phyloP scores from a whole-genome alignment of 2,329 filamentous ascomycete species.

The Colletotrichum sublineola region DNA sequence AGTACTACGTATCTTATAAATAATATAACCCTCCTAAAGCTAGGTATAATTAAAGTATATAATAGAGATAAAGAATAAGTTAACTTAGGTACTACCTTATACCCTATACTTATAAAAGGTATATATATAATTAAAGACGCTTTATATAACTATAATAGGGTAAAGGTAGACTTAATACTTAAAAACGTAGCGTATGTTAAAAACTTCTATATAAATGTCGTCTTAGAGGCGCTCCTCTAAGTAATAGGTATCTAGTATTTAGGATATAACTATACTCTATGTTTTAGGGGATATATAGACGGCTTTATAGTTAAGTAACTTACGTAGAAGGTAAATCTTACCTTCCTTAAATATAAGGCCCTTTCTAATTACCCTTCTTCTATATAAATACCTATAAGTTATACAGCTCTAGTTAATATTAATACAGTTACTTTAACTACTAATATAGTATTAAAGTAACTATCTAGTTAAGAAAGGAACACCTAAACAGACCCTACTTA shows the following conservation, averaged over 20 bases:
- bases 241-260: neutral
- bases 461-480: too few species aligned
- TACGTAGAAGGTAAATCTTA: neutral
- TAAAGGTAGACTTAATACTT: neutral
- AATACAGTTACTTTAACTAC: too few species aligned
- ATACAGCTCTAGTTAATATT: neutral
- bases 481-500: neutral
- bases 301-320: neutral
- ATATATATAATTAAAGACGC: too few species aligned
- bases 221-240: neutral
- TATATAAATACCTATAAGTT: neutral
- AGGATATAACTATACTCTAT: neutral
- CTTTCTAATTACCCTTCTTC: neutral
- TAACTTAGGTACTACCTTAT: too few species aligned
- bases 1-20: too few species aligned
- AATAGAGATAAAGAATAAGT: too few species aligned
- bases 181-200: neutral
- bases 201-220: neutral
- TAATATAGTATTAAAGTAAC: too few species aligned
- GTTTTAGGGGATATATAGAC: neutral
- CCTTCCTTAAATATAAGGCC: neutral
- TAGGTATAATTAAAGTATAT: too few species aligned
- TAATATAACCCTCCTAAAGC: too few species aligned
- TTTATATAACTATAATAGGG: constrained; percentile 2
- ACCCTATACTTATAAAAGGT: too few species aligned